Conservation (phyloP, 2,329 filamentous ascomycete species). For the Exophiala alcalophila region DNA sequence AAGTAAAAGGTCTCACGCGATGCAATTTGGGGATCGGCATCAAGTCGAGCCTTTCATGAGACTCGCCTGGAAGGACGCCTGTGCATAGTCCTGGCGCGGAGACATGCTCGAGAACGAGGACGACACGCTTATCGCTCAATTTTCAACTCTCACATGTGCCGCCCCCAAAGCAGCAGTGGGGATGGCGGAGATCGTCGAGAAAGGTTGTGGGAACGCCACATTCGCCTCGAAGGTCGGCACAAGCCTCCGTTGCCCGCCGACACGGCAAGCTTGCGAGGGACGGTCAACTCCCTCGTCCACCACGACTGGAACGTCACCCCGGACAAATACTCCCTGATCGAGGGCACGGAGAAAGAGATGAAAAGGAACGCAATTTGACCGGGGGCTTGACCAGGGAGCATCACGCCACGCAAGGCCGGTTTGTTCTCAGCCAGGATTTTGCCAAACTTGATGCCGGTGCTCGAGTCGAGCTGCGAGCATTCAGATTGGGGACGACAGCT, state of each 20-base stretch:
- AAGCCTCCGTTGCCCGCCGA: conserved; percentile 2
- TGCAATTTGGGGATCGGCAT: conserved; percentile 10
- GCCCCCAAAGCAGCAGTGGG: conserved; percentile 11
- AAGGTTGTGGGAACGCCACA: conserved; percentile 11
- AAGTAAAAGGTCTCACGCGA: conserved; percentile 5
- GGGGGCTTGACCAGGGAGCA: conserved; percentile 1
- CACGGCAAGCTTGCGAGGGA: conserved; percentile 6
- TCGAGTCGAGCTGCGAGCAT: neutral
- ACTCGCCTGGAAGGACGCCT: conserved; percentile 1
- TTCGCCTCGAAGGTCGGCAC: conserved; percentile 3
- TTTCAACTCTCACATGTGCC: no score
- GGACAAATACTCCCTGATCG: no score
- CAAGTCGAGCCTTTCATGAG: neutral
- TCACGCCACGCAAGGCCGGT: conserved; percentile 4
- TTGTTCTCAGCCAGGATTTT: neutral
- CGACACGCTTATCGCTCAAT: no score
- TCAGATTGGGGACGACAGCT: neutral
- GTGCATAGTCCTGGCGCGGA: neutral
- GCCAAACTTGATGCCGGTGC: no score
- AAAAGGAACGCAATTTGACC: neutral
- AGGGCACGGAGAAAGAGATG: no score
- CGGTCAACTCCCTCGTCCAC: conserved; percentile 5
- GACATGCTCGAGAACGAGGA: neutral
- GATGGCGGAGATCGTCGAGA: conserved; percentile 1
- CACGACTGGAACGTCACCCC: no score